Evolutionary conservation across 805 yeast species (phyloP), one percentile per base, ranked within the genome.

Genomic region (Crinitomyces ghanaensis): DNA sequence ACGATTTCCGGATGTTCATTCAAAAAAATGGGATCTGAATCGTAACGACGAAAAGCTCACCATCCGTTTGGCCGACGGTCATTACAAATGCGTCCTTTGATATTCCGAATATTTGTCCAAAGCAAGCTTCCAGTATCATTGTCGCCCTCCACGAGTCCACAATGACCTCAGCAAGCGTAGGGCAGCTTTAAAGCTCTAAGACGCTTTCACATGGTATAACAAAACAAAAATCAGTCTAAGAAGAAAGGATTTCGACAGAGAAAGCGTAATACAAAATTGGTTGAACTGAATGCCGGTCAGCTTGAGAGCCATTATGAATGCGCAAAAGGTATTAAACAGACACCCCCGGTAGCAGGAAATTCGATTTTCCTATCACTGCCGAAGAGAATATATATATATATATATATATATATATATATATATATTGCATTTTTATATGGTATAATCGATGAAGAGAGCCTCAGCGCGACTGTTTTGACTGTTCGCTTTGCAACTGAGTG

Each of bases 291-390:
- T 35, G 88, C 94, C 41, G 86, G 86, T 60, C 77, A 72, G 47
- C 67, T 83, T 42, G 80, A 77, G 47, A 68, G 75, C 39, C 95
- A 85, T 67, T 67, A 72, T 46, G 71, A 72, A 39, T 85, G 96
- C 95, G 72, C 83, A 59, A 74, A 77, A 60, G 96, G 86, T 57
- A 85, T 85, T 49, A 91, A 85, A 56, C 93, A 54, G 71, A 78
- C 40, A 68, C 85, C 24, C 60, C 72, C 35, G 62, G 55, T 36
- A 82, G 88, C 43, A 65, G 77, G 52, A 68, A 72, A 49, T 80
- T 85, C 59, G 57, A 72, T 37, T 86, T 80, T 74, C 96, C 96
- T 50, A 81, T 85, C 62, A 77, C 86, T 56, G 93, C 93, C 46
- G 96, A 85, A 56, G 70, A 73, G 42, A 73, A 74, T 51, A 78